phyloP scores from a whole-genome alignment of 192 early-diverging fungal species.

The Backusella circina region DNA sequence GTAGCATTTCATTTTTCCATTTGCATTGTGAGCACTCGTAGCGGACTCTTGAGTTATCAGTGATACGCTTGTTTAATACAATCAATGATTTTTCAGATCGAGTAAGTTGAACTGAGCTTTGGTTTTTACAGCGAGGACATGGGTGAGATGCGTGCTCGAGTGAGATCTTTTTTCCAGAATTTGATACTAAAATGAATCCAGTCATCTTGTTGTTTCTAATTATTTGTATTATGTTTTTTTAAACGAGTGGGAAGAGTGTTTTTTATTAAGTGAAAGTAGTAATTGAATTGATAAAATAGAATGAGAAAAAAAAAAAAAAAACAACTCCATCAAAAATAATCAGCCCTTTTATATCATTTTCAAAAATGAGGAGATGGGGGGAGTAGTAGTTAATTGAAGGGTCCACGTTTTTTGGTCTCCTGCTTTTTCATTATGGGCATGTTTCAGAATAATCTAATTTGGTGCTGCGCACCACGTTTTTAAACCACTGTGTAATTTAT shows the following conservation, averaged over 20 bases:
- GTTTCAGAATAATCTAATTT: neutral
- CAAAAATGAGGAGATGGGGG: neutral
- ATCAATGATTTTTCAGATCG: conserved; percentile 28
- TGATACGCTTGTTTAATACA: conserved; percentile 28
- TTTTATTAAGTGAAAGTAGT: neutral
- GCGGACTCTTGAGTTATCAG: conserved; percentile 25
- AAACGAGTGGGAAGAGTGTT: neutral
- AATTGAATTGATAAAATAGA: no score
- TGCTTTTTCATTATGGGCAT: neutral
- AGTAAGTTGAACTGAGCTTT: conserved; percentile 27
- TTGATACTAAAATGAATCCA: conserved; percentile 19
- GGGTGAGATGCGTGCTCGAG: conserved; percentile 28
- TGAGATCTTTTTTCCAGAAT: conserved; percentile 27
- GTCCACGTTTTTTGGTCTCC: neutral
- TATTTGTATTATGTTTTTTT: neutral
- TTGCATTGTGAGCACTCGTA: conserved; percentile 34
- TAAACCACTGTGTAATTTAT: neutral
- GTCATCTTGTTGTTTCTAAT: neutral
- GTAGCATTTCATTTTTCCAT: conserved; percentile 30
- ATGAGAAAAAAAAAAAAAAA: neutral
- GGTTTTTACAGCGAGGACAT: conserved; percentile 34
- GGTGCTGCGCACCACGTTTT: neutral
- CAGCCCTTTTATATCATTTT: neutral
- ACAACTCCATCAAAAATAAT: neutral
- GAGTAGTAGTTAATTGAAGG: neutral